Base-by-base conservation (phyloP, 768 basidiomycete genomes). In the Podaxis mareebaensis region DNA sequence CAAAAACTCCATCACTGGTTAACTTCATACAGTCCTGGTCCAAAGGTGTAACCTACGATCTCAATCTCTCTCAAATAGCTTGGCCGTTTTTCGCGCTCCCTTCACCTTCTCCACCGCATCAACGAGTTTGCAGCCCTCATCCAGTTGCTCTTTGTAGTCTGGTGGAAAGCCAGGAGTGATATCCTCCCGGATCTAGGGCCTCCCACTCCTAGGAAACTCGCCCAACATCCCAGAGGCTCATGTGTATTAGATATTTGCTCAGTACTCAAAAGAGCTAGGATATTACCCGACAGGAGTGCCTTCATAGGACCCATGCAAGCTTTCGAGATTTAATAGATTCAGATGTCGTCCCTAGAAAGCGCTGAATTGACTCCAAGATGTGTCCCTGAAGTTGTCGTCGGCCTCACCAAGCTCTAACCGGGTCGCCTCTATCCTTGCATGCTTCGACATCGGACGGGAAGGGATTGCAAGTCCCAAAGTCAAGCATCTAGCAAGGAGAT, bases 191-290 rank as follows among this genome's bases (percentile, higher is more conserved):
- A 1, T 80, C 81, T 10, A 75, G 72, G 53, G 74, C 12, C 67
- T 77, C 8, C 79, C 79, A 1, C 59, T 82, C 15, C 30, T 82
- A 28, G 81, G 81, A 3, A 82, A 83, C 64, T 63, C 79, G 22
- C 67, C 77, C 1, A 77, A 81, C 38, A 74, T 81, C 73, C 81
- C 80, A 7, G 69, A 72, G 8, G 51, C 63, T 22, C 73, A 72
- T 24, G 13, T 38, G 10, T 30, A 53, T 28, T 13, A 33, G 24
- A 53, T 39, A 10, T 61, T 53, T 13, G 39, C 52, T 3, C 22
- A 10, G 5, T 61, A 26, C 12, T 42, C 49, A 6, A 28, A 61
- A 53, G 36, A 53, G 4, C 51, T 53, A 4, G 38, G 60, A 40
- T 15, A 15, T 17, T 44, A 11, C 15, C n/a, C 42, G 2, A 15